Conservation (phyloP, 805 yeast genomes). For the Lipomyces orientalis region DNA sequence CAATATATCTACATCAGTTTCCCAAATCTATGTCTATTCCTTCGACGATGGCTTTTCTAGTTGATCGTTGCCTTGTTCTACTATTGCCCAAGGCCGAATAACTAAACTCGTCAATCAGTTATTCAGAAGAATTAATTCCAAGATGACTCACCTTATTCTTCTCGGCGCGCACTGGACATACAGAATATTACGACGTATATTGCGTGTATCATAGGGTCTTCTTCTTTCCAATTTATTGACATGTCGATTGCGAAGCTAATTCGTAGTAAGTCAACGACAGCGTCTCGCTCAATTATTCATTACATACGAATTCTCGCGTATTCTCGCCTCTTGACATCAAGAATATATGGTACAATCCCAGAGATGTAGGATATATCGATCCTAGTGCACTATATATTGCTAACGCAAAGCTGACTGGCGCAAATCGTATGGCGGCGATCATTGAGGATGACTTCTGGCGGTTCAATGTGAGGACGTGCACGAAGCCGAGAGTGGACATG, state of each 20-base stretch:
- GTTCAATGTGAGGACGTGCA: conserved; percentile 2
- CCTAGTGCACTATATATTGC: neutral
- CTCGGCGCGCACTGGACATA: conserved; percentile 2
- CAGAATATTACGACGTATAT: conserved; percentile 1
- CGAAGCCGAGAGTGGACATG: neutral
- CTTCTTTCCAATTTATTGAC: neutral
- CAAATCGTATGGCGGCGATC: neutral
- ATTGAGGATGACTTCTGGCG: neutral
- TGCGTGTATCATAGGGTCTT: conserved; percentile 13
- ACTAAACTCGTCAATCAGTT: neutral
- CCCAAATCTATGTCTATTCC: neutral
- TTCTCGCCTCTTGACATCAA: conserved; percentile 11
- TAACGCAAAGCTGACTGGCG: conserved; percentile 13
- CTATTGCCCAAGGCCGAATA: neutral
- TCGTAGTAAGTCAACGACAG: neutral
- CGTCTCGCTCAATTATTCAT: neutral
- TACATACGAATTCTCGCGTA: conserved; percentile 11
- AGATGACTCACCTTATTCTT: neutral
- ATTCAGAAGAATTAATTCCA: neutral
- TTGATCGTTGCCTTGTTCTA: neutral
- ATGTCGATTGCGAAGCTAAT: conserved; percentile 7
- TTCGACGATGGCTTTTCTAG: neutral
- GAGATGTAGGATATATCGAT: conserved; percentile 9
- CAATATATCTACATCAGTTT: neutral
- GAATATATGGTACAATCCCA: conserved; percentile 3